phyloP scores from a whole-genome alignment of 2,329 filamentous ascomycete species.

The Colletotrichum caudatum region DNA sequence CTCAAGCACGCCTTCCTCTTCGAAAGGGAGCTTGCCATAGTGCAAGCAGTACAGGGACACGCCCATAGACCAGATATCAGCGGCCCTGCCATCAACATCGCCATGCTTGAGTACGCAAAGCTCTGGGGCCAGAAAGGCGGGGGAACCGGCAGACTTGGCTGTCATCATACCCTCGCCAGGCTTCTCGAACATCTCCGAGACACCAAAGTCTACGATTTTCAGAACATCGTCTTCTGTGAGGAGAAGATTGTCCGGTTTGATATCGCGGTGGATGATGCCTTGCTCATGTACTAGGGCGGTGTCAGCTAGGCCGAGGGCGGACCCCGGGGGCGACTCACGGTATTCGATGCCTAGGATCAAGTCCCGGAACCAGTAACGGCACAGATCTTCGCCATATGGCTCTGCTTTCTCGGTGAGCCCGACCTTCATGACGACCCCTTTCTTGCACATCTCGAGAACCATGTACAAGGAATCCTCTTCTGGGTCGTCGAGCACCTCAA shows the following conservation, averaged over 20 bases:
- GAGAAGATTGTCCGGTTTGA: conserved; percentile 97
- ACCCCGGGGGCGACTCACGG: conserved; percentile 61
- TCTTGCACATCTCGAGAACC: conserved; percentile 99
- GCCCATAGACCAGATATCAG: conserved; percentile 99
- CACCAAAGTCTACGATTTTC: conserved; percentile 98
- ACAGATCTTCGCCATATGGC: conserved; percentile 85
- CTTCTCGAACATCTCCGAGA: conserved; percentile 98
- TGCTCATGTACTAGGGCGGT: conserved; percentile 81
- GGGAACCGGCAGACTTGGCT: conserved; percentile 92
- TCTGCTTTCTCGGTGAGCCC: conserved; percentile 85
- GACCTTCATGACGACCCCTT: conserved; percentile 96
- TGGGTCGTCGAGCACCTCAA: conserved; percentile 95
- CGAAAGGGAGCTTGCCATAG: conserved; percentile 90
- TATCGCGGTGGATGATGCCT: conserved; percentile 94
- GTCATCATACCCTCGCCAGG: conserved; percentile 81
- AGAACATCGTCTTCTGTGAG: conserved; percentile 92
- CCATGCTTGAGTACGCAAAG: conserved; percentile 89
- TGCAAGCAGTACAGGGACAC: conserved; percentile 92
- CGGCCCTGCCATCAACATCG: conserved; percentile 87
- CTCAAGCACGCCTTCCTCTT: conserved; percentile 81
- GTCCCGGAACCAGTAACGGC: conserved; percentile 93
- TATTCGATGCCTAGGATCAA: conserved; percentile 96
- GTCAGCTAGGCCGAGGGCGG: conserved; percentile 2
- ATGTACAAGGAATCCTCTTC: conserved; percentile 97
- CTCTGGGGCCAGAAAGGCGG: conserved; percentile 94